A percentile compares a stretch with the other conserved stretches of the same genome.
Evolutionary conservation across 805 yeast genomes (phyloP).

Genomic region (Babjeviella inositovora): DNA sequence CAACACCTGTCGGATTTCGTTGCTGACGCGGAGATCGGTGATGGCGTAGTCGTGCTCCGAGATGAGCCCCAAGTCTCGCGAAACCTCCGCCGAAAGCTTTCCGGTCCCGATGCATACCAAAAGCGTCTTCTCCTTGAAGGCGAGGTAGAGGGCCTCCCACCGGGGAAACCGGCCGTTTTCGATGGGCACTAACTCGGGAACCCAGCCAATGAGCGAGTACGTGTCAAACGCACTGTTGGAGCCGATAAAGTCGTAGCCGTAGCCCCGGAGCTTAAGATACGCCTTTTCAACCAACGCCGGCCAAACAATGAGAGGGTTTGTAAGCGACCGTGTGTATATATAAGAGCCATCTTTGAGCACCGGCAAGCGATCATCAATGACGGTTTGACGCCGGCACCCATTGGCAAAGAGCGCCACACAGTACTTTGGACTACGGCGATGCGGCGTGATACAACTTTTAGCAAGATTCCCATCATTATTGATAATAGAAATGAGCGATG

Average conservation of each 20-base stretch:
- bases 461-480: too few relatives aligned
- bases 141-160: slow-evolving; percentile 15
- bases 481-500: too few relatives aligned
- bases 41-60: slow-evolving; percentile 63
- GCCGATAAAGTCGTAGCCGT: slow-evolving; percentile 49
- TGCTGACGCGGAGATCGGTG: slow-evolving; percentile 11
- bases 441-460: too few relatives aligned
- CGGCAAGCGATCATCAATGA: slow-evolving; percentile 31
- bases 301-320: slow-evolving; percentile 24
- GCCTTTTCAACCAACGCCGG: slow-evolving; percentile 74
- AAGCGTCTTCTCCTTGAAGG: slow-evolving; percentile 16
- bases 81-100: slow-evolving; percentile 13
- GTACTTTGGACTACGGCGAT: slow-evolving; percentile 12
- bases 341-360: slow-evolving; percentile 5
- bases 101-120: slow-evolving; percentile 62
- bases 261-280: slow-evolving; percentile 34
- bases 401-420: slow-evolving; percentile 29
- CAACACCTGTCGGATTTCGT: not conserved
- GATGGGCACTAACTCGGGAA: slow-evolving; percentile 52
- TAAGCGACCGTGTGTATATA: slow-evolving; percentile 15
- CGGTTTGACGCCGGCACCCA: slow-evolving; percentile 31
- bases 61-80: slow-evolving; percentile 19
- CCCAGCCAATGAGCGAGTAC: slow-evolving; percentile 50
- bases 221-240: slow-evolving; percentile 67
- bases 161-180: too few relatives aligned